Base-by-base conservation (phyloP, 495 filamentous ascomycete genomes). In the Penicillium goetzii region DNA sequence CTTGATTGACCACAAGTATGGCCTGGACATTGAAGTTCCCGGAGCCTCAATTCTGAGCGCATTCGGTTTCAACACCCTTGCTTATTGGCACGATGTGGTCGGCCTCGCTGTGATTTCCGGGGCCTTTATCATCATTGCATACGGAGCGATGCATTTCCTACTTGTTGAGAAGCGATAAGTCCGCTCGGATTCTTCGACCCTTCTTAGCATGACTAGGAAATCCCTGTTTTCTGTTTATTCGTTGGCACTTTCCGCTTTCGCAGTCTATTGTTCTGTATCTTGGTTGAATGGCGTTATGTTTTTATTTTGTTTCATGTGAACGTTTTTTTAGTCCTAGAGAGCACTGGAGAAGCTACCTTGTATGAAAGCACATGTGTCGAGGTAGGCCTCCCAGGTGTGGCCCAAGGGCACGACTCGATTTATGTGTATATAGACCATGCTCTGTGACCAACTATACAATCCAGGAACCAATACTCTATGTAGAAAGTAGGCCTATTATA, bases 11-110 rank as follows among this genome's bases (percentile, higher is more conserved):
- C 87, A 96, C 72, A 95, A 97, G 75, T 95, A 92, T 66, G 95
- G 95, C 3, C 84, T 99, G 3, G 91, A 98, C 69, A 99, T 99
- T 54, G 92, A 94, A 65, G 93, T 99, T 0, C 95, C 95, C 0
- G 95, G 95, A 19, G 92, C 94, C 0, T 91, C 94, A 0, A 99
- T 99, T 68, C 79, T 99, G 33, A 94, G 89, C 74, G 89, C 90
- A 2, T 98, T 99, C 70, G 95, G 95, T 8, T 98, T 99, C 71
- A 81, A 96, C 63, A 90, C 88, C 11, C 77, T 84, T 58, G 92
- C 92, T 0, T 85, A 95, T 57, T 97, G 94, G 95, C 76, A 73
- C 43, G 95, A 99, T 76, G 86, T 94, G 23, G 80, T 90, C 34
- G 92, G 92, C 23, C 81, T 99, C 1, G 93, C 84, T 2, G 78